Evolutionary conservation across 2,329 filamentous ascomycete genomes (phyloP).

Genomic region (Iodosphaeria phyllophila): DNA sequence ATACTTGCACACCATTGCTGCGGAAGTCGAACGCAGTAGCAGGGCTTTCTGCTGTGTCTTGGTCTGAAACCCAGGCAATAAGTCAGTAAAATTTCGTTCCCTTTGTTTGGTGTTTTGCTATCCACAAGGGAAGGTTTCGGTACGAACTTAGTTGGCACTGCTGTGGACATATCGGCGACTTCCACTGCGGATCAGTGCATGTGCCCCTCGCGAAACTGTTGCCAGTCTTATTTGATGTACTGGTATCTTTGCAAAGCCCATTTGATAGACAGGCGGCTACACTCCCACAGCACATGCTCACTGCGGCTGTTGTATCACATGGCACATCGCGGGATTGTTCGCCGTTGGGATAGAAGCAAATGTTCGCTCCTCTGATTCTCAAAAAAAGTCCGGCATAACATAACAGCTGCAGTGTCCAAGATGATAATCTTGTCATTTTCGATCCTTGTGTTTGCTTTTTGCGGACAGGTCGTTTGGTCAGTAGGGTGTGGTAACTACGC

Average conservation of each 20-base stretch:
- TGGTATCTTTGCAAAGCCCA: background rate
- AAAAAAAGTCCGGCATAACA: too few species aligned
- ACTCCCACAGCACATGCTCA: background rate
- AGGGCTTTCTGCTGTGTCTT: conserved; percentile 3
- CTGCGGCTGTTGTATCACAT: background rate
- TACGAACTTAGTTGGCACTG: background rate
- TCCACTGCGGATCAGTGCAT: background rate
- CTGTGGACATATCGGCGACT: background rate
- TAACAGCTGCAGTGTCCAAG: too few species aligned
- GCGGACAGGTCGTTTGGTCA: too few species aligned
- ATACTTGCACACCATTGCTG: conserved; percentile 5
- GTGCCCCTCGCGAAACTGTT: background rate
- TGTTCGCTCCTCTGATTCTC: too few species aligned
- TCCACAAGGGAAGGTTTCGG: background rate
- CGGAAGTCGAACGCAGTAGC: conserved; percentile 4
- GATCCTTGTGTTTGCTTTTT: too few species aligned
- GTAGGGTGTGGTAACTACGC: too few species aligned
- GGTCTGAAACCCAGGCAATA: background rate
- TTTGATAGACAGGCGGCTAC: background rate
- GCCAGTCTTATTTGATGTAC: background rate
- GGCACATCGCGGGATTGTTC: background rate
- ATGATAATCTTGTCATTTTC: too few species aligned
- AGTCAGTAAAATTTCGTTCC: background rate
- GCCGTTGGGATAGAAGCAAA: background rate
- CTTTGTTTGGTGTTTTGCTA: too few species aligned